Conservation (phyloP, 2,329 filamentous ascomycete species). For the Claviceps fusiformis region DNA sequence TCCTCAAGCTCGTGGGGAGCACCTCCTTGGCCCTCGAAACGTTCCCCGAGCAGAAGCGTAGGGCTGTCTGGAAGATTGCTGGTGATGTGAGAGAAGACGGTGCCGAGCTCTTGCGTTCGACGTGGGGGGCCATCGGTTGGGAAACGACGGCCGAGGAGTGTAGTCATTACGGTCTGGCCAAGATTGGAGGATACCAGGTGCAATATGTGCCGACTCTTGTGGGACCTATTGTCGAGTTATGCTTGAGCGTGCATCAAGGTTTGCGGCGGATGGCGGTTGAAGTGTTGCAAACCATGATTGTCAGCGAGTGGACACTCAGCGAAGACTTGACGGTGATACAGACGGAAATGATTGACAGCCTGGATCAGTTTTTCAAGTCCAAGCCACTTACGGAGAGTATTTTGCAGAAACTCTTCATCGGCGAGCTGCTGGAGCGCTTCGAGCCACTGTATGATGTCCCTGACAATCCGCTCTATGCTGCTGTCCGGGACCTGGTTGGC, state of each 20-base stretch:
- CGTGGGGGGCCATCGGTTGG: slow-evolving; percentile 96
- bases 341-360: slow-evolving; percentile 88
- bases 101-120: slow-evolving; percentile 68
- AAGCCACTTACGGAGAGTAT: slow-evolving; percentile 80
- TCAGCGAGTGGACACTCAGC: slow-evolving; percentile 94
- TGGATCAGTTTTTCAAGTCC: slow-evolving; percentile 81
- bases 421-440: slow-evolving; percentile 72
- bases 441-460: slow-evolving; percentile 50
- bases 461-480: slow-evolving; percentile 61
- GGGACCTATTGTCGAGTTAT: slow-evolving; percentile 82
- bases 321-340: slow-evolving; percentile 85
- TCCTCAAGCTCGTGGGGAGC: slow-evolving; percentile 81
- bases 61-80: slow-evolving; percentile 97
- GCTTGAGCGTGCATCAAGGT: slow-evolving; percentile 87
- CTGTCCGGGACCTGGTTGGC: slow-evolving; percentile 63
- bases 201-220: slow-evolving; percentile 93
- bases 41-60: slow-evolving; percentile 89
- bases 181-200: slow-evolving; percentile 92
- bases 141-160: slow-evolving; percentile 73
- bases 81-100: slow-evolving; percentile 90
- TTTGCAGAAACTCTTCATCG: slow-evolving; percentile 82
- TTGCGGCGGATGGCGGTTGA: slow-evolving; percentile 81
- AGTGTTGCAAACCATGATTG: slow-evolving; percentile 93
- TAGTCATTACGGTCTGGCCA: slow-evolving; percentile 61
- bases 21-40: slow-evolving; percentile 83